phyloP scores from a whole-genome alignment of 805 yeast genomes.

The Candida qinlingensis region DNA sequence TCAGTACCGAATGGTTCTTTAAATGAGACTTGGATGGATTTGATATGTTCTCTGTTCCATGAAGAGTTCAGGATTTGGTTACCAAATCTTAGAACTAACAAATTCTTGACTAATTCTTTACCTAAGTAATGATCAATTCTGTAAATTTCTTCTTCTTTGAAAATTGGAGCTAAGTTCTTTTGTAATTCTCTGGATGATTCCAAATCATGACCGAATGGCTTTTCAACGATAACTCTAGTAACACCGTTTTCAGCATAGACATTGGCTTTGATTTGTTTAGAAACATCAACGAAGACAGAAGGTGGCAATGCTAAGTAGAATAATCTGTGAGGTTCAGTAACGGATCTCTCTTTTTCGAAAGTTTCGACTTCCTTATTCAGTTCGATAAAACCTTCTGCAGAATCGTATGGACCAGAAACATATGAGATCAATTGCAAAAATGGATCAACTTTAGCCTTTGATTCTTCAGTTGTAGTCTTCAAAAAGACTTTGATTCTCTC shows the following conservation, averaged over 20 bases:
- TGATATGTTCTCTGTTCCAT: slow-evolving; percentile 80
- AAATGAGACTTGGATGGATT: slow-evolving; percentile 81
- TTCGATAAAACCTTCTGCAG: slow-evolving; percentile 62
- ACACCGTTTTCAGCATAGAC: slow-evolving; percentile 65
- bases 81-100: slow-evolving; percentile 84
- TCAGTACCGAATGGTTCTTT: slow-evolving; percentile 99
- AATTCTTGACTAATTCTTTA: slow-evolving; percentile 95
- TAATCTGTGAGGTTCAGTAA: slow-evolving; percentile 62
- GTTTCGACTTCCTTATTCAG: slow-evolving; percentile 51
- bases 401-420: slow-evolving; percentile 75
- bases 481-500: slow-evolving; percentile 61
- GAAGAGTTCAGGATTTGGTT: slow-evolving; percentile 82
- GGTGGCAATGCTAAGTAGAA: slow-evolving; percentile 96
- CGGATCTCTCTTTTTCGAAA: slow-evolving; percentile 48
- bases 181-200: slow-evolving; percentile 74
- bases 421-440: slow-evolving; percentile 67
- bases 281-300: slow-evolving; percentile 78
- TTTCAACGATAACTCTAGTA: slow-evolving; percentile 85
- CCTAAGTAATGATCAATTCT: slow-evolving; percentile 98
- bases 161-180: slow-evolving; percentile 71
- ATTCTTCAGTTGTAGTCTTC: slow-evolving; percentile 42
- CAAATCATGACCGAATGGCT: slow-evolving; percentile 95
- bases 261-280: slow-evolving; percentile 61
- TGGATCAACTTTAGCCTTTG: slow-evolving; percentile 42
- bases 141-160: slow-evolving; percentile 85